Conservation (phyloP, 176 grass and related monocot genomes). For the Oryza nivara region DNA sequence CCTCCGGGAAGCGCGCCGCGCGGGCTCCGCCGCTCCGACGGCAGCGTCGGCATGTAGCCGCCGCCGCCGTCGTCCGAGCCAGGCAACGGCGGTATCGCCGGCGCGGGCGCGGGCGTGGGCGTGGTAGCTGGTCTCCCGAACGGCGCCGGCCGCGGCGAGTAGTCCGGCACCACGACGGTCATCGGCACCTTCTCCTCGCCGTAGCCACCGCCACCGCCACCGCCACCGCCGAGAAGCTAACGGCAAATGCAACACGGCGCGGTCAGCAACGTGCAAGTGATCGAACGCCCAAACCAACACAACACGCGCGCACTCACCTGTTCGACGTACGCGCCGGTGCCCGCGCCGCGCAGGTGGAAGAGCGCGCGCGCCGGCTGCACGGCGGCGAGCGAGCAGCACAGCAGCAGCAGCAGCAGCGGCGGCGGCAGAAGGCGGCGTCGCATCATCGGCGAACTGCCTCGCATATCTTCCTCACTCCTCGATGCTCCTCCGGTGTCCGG, state of each 20-base stretch:
- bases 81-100: neutral
- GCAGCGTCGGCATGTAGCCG: conserved; percentile 63
- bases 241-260: neutral
- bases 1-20: conserved; percentile 10
- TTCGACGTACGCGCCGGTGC: neutral
- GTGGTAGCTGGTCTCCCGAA: neutral
- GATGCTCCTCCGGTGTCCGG: too few relatives aligned
- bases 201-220: neutral
- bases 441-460: neutral
- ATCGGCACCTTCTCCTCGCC: conserved; percentile 55
- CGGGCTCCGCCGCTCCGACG: conserved; percentile 49
- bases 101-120: neutral
- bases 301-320: neutral
- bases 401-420: neutral
- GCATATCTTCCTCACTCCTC: too few relatives aligned
- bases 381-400: conserved; percentile 51
- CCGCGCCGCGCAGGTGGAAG: conserved; percentile 14
- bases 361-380: conserved; percentile 34
- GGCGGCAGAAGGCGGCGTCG: neutral
- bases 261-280: neutral
- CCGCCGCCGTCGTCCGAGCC: conserved; percentile 41
- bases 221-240: neutral
- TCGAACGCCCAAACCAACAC: neutral
- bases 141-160: conserved; percentile 41
- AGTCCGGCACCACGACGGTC: conserved; percentile 50